Base-by-base conservation (phyloP, 768 basidiomycete genomes). In the Lepiota venenata region DNA sequence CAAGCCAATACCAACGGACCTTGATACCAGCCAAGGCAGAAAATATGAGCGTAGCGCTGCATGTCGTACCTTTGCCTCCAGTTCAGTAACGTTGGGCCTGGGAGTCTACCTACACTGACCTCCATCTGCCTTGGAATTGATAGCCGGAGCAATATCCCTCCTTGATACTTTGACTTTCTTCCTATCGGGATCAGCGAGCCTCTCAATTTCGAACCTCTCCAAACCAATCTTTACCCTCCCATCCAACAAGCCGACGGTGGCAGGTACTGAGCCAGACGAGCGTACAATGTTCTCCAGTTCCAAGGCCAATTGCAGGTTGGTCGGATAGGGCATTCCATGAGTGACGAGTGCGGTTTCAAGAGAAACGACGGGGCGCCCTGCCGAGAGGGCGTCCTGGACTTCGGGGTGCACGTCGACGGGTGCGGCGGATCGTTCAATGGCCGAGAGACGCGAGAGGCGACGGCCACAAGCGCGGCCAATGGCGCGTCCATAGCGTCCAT, bases 281-380 rank as follows among this genome's bases (percentile, higher is more conserved):
- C 93, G 78, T 27, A 96, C 85, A 46, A 88, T 85, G 6, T 63
- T 65, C 67, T 93, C 92, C 16, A 96, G 75, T 5, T 84, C 84
- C 29, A 72, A 71, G 0, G 92, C 85, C 20, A 88, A 84, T 22
- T 85, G 74, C 5, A 87, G 66, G 63, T 93, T 95, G 36, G 77
- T 75, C 0, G 93, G 93, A 59, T 83, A 83, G 0, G 93, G 91
- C 72, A 96, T 83, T 16, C 93, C 96, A 74, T 98, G 93, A 1
- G 94, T 94, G 56, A 97, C 84, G 50, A 98, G 81, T 1, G 96
- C 87, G 1, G 89, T 91, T 67, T 98, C 96, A 10, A 98, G 81
- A 11, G 95, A 94, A 10, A 98, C 93, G 42, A 98, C 76, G 16
- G 93, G 84, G 57, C 72, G 74, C 9, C 76, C 72, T 39, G 76